A percentile compares a stretch with the other conserved stretches of the same genome.
These are phyloP conservation scores for Acacia confusa DNA, from an alignment of 306 rosid species.

Conservation along the genomic window DNA sequence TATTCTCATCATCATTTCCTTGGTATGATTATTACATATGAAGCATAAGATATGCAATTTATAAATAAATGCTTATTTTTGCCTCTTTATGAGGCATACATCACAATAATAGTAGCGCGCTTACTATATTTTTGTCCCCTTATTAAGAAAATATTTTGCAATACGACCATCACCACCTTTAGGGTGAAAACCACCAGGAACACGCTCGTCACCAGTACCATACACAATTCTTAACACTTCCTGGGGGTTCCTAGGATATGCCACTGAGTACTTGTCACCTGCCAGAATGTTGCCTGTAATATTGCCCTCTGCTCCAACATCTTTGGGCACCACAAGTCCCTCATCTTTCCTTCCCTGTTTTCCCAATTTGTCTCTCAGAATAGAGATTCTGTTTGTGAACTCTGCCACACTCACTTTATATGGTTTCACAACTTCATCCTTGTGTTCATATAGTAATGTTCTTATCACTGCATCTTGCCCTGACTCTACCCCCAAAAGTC, in stretches of 20 bases:
- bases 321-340: constrained; percentile 54
- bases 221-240: constrained; percentile 78
- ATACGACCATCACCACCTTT: constrained; percentile 69
- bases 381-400: constrained; percentile 67
- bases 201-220: constrained; percentile 52
- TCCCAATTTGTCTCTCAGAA: constrained; percentile 61
- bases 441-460: constrained; percentile 47
- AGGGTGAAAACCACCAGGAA: constrained; percentile 80
- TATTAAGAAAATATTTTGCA: constrained; percentile 41
- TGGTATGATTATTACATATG: neutral
- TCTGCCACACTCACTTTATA: constrained; percentile 58
- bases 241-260: constrained; percentile 60
- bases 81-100: neutral
- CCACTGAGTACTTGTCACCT: constrained; percentile 50
- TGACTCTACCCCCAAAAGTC: constrained; percentile 71
- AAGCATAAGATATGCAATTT: too few relatives aligned
- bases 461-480: constrained; percentile 90
- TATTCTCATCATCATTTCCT: neutral
- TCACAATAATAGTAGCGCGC: too few relatives aligned
- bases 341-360: constrained; percentile 61
- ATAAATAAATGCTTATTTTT: neutral
- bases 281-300: constrained; percentile 55
- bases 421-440: constrained; percentile 33
- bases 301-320: constrained; percentile 50
- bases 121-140: neutral